Evolutionary conservation across 2,329 filamentous ascomycete genomes (phyloP).

Genomic region (Verticillium tricorpus): DNA sequence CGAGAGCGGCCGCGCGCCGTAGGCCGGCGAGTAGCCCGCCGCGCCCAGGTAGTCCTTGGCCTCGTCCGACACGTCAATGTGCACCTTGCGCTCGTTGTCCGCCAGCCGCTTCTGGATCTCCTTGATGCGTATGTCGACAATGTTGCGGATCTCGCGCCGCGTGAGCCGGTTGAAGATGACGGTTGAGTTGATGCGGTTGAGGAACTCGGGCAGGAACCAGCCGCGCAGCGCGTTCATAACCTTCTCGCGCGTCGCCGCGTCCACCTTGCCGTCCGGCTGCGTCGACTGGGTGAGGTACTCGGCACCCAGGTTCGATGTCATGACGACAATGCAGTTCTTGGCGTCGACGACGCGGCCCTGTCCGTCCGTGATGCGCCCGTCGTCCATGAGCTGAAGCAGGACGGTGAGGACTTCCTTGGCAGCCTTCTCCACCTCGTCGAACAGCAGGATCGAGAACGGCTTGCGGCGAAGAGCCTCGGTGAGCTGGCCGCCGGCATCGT

Average conservation of each 20-base stretch:
- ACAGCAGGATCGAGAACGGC: slow-evolving; percentile 95
- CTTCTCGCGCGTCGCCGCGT: slow-evolving; percentile 77
- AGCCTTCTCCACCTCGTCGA: slow-evolving; percentile 97
- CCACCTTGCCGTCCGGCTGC: slow-evolving; percentile 77
- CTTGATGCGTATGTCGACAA: slow-evolving; percentile 81
- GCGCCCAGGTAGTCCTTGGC: slow-evolving; percentile 91
- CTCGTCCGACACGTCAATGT: slow-evolving; percentile 75
- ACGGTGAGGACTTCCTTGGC: slow-evolving; percentile 97
- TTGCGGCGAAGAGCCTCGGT: slow-evolving; percentile 91
- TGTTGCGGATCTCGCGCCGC: slow-evolving; percentile 83
- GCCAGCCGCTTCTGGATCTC: slow-evolving; percentile 92
- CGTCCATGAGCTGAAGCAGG: slow-evolving; percentile 98
- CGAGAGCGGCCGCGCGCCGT: slow-evolving; percentile 83
- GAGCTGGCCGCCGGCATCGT: slow-evolving; percentile 92
- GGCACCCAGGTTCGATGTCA: slow-evolving; percentile 96
- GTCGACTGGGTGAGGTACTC: slow-evolving; percentile 84
- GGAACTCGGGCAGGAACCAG: slow-evolving; percentile 97
- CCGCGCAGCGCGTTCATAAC: slow-evolving; percentile 88
- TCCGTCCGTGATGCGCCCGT: slow-evolving; percentile 95
- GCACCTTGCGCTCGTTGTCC: slow-evolving; percentile 78
- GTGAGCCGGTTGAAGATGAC: slow-evolving; percentile 99
- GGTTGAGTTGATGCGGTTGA: slow-evolving; percentile 93
- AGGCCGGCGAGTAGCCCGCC: slow-evolving; percentile 90
- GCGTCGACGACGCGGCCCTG: slow-evolving; percentile 94
- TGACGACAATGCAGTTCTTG: slow-evolving; percentile 97